phyloP scores from a whole-genome alignment of 257 asterid species.

The Phtheirospermum japonicum region DNA sequence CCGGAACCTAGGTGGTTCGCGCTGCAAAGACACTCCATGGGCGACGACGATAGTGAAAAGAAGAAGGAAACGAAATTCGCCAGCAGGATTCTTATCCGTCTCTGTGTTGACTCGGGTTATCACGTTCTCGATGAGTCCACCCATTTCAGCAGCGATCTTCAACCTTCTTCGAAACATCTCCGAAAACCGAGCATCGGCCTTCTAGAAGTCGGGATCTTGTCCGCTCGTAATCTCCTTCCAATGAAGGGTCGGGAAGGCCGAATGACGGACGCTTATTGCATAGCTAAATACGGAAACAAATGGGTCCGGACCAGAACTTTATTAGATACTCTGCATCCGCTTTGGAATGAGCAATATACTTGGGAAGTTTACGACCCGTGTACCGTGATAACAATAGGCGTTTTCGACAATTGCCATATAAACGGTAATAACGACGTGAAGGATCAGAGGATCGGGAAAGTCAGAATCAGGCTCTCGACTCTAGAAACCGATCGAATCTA shows the following conservation, averaged over 20 bases:
- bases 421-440: conserved; percentile 56
- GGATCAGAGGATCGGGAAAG: conserved; percentile 83
- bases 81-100: conserved; percentile 58
- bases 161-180: conserved; percentile 66
- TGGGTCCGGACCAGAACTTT: conserved; percentile 94
- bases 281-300: conserved; percentile 92
- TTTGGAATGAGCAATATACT: conserved; percentile 92
- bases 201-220: conserved; percentile 81
- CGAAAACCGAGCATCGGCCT: conserved; percentile 71
- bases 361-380: conserved; percentile 94
- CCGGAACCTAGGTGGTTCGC: conserved; percentile 67
- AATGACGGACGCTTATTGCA: conserved; percentile 70
- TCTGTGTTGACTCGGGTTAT: conserved; percentile 73
- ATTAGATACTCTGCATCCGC: conserved; percentile 62
- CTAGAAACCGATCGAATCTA: conserved; percentile 63
- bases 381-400: conserved; percentile 82
- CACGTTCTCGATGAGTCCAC: conserved; percentile 92
- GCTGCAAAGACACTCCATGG: conserved; percentile 50
- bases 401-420: conserved; percentile 76
- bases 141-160: conserved; percentile 86
- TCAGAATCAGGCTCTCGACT: conserved; percentile 81
- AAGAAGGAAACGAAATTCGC: conserved; percentile 72
- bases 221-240: conserved; percentile 68
- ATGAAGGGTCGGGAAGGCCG: conserved; percentile 70
- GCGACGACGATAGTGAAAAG: conserved; percentile 55